Evolutionary conservation across 345 rosid genomes (phyloP).

Genomic region (Corchorus capsularis): DNA sequence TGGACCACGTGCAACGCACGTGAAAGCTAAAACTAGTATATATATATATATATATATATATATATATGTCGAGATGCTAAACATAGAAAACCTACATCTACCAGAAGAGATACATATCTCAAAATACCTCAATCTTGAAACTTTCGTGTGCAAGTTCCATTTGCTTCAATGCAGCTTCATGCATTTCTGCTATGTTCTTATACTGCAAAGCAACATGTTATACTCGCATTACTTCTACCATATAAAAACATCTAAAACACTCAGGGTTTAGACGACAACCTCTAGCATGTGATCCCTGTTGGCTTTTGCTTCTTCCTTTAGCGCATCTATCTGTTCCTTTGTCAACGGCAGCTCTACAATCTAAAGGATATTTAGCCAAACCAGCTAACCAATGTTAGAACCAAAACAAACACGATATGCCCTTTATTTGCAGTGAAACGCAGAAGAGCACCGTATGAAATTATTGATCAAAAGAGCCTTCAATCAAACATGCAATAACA

Average conservation of each 20-base stretch:
- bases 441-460: constrained; percentile 11
- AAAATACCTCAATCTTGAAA: constrained; percentile 72
- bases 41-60: background rate
- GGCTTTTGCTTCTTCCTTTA: constrained; percentile 75
- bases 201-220: constrained; percentile 55
- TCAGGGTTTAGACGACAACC: constrained; percentile 43
- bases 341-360: constrained; percentile 51
- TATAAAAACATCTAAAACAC: constrained; percentile 2
- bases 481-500: background rate
- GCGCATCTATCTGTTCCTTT: constrained; percentile 66
- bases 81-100: background rate
- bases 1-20: too few relatives aligned
- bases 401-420: background rate
- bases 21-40: too few relatives aligned
- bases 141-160: constrained; percentile 87
- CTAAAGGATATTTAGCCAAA: constrained; percentile 40
- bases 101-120: constrained; percentile 7
- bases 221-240: constrained; percentile 16
- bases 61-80: constrained; percentile 2
- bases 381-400: background rate
- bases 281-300: constrained; percentile 92
- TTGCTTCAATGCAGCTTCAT: constrained; percentile 88
- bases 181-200: constrained; percentile 90
- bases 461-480: background rate
- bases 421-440: background rate